Percentiles rank a stretch among this genome's conserved stretches.
Evolutionary conservation across 2,329 filamentous ascomycete genomes (phyloP).

Genomic region (Xylariaceae sp.): DNA sequence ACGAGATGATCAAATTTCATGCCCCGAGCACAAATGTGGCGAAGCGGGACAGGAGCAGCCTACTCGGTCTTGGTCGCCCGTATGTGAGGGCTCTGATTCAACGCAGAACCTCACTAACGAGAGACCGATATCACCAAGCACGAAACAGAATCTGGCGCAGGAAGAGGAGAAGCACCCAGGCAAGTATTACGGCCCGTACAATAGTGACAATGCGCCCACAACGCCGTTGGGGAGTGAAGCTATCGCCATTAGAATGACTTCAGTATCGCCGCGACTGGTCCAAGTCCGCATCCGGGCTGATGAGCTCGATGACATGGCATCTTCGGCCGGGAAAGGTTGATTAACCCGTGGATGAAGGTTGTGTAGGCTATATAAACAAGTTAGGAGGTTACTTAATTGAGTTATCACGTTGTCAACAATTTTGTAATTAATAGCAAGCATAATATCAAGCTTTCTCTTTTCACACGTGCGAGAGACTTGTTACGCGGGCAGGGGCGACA

Average conservation of each 20-base stretch:
- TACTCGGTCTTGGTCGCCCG: background rate
- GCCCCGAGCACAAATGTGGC: background rate
- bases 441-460: too few species aligned
- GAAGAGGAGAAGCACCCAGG: background rate
- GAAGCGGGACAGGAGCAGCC: background rate
- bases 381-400: too few species aligned
- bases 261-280: slow-evolving; percentile 13
- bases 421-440: too few species aligned
- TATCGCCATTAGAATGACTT: slow-evolving; percentile 11
- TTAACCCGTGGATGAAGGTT: too few species aligned
- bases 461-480: too few species aligned
- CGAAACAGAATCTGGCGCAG: background rate
- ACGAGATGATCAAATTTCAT: background rate
- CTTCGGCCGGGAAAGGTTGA: background rate
- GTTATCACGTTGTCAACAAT: too few species aligned
- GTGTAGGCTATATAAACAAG: too few species aligned
- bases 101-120: background rate
- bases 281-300: background rate
- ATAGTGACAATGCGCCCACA: background rate
- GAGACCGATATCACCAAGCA: background rate
- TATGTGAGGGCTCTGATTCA: slow-evolving; percentile 12
- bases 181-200: background rate
- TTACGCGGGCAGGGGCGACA: too few species aligned
- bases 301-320: background rate
- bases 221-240: slow-evolving; percentile 16